A percentile compares a stretch with the other conserved stretches of the same genome.
These are phyloP conservation scores for Pseudocercospora cruenta DNA, from an alignment of 2,329 filamentous ascomycete species.

Conservation along the genomic window DNA sequence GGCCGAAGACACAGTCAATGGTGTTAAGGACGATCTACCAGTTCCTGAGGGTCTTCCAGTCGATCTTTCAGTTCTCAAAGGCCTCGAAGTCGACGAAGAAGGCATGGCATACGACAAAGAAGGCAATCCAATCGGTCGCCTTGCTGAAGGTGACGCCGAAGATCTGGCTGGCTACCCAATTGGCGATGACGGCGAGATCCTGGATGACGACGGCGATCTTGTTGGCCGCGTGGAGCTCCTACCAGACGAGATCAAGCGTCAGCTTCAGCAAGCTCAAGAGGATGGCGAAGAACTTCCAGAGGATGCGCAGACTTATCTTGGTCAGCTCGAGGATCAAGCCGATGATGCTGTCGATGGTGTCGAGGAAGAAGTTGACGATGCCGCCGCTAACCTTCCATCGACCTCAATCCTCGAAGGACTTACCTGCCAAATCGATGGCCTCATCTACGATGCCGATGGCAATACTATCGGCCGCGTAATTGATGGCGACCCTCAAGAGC, in stretches of 20 bases:
- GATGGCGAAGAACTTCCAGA: conserved; percentile 42
- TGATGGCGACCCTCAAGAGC: conserved; percentile 53
- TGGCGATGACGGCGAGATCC: conserved; percentile 59
- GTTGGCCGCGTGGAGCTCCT: conserved; percentile 58
- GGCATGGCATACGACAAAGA: conserved; percentile 57
- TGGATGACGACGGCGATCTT: conserved; percentile 59
- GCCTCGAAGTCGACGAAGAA: conserved; percentile 58
- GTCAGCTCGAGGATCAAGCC: conserved; percentile 26
- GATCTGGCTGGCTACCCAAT: conserved; percentile 57
- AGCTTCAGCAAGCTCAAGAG: conserved; percentile 44
- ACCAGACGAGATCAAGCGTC: conserved; percentile 49
- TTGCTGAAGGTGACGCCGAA: conserved; percentile 57
- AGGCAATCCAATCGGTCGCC: conserved; percentile 53
- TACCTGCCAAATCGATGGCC: conserved; percentile 50
- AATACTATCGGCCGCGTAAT: conserved; percentile 54
- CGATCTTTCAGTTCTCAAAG: conserved; percentile 53
- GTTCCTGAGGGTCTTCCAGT: conserved; percentile 44
- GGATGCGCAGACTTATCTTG: conserved; percentile 40
- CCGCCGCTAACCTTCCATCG: conserved; percentile 45
- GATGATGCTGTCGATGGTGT: conserved; percentile 39
- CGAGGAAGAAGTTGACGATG: conserved; percentile 34
- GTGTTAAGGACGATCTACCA: conserved; percentile 37
- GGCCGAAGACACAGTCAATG: conserved; percentile 39
- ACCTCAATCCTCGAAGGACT: conserved; percentile 53
- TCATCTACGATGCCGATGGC: conserved; percentile 56